These are phyloP conservation scores for Drechslera avenae DNA, from an alignment of 2,329 filamentous ascomycete species.

Conservation along the genomic window DNA sequence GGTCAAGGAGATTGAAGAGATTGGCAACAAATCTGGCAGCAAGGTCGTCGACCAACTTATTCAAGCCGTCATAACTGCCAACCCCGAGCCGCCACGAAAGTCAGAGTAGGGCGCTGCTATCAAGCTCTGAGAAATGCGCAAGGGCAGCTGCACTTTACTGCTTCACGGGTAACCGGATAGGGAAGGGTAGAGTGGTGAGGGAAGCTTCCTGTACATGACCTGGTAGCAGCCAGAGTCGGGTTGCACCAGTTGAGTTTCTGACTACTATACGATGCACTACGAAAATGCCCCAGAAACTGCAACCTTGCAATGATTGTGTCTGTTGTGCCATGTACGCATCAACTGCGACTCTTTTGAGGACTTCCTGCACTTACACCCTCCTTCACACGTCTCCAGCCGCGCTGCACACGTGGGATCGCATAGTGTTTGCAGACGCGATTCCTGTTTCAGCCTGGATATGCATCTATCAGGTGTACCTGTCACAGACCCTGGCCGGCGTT, in stretches of 20 bases:
- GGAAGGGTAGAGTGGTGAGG: neutral
- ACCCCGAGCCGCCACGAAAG: slow-evolving; percentile 67
- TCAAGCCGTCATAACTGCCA: slow-evolving; percentile 81
- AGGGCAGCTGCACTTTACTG: neutral
- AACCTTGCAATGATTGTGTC: neutral
- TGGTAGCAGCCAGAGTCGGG: neutral
- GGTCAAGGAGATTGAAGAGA: slow-evolving; percentile 79
- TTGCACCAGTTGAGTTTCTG: slow-evolving; percentile 11
- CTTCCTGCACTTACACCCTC: too few species aligned
- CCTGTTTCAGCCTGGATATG: neutral
- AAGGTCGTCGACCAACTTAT: slow-evolving; percentile 84
- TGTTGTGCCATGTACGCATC: neutral
- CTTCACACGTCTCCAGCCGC: too few species aligned
- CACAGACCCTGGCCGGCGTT: slow-evolving; percentile 4
- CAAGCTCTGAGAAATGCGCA: neutral
- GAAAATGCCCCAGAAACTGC: neutral
- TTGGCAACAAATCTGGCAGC: slow-evolving; percentile 78
- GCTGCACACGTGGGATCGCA: too few species aligned
- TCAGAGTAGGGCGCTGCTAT: slow-evolving; percentile 7
- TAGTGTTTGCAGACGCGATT: neutral
- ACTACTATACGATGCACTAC: slow-evolving; percentile 16
- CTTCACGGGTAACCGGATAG: neutral
- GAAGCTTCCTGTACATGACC: slow-evolving; percentile 15
- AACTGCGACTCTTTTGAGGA: too few species aligned
- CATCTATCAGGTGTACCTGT: neutral